These are phyloP conservation scores for Mycena galericulata DNA, from an alignment of 768 basidiomycete species.

Conservation along the genomic window DNA sequence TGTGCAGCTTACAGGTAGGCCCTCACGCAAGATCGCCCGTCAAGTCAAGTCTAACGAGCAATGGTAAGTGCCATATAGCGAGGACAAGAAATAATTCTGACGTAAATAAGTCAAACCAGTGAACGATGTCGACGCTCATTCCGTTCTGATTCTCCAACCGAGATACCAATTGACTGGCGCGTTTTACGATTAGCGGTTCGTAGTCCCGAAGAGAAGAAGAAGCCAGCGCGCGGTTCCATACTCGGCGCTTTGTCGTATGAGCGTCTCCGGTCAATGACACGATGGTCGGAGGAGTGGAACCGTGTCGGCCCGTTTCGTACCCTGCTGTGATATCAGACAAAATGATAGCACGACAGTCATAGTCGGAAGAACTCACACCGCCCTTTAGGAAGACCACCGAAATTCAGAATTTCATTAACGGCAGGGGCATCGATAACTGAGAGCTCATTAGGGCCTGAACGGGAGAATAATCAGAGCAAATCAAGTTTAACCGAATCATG, in stretches of 20 bases:
- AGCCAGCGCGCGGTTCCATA: slow-evolving; percentile 64
- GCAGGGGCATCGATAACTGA: slow-evolving; percentile 27
- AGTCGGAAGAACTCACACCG: slow-evolving; percentile 24
- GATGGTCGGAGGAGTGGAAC: slow-evolving; percentile 4
- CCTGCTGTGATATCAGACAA: slow-evolving; percentile 1
- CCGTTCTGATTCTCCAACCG: slow-evolving; percentile 43
- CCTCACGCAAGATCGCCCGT: slow-evolving; percentile 54
- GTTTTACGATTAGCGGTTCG: slow-evolving; percentile 49
- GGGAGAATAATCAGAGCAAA: background rate
- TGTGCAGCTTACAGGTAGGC: slow-evolving; percentile 22
- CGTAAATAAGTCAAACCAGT: slow-evolving; percentile 55
- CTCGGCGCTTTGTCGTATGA: slow-evolving; percentile 57
- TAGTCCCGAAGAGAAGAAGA: slow-evolving; percentile 59
- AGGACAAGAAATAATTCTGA: slow-evolving; percentile 32
- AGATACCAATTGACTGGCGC: slow-evolving; percentile 55
- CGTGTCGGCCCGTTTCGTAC: slow-evolving; percentile 14
- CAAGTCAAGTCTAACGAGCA: slow-evolving; percentile 49
- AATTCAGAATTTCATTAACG: slow-evolving; percentile 18
- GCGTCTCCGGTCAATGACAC: slow-evolving; percentile 16
- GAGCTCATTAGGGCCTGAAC: slow-evolving; percentile 29
- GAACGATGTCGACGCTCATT: slow-evolving; percentile 44
- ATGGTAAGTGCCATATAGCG: background rate
- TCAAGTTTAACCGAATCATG: background rate
- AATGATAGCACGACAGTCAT: background rate
- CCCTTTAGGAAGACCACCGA: slow-evolving; percentile 27